Evolutionary conservation across 2,329 filamentous ascomycete genomes (phyloP).

Genomic region (Parascedosporium putredinis): DNA sequence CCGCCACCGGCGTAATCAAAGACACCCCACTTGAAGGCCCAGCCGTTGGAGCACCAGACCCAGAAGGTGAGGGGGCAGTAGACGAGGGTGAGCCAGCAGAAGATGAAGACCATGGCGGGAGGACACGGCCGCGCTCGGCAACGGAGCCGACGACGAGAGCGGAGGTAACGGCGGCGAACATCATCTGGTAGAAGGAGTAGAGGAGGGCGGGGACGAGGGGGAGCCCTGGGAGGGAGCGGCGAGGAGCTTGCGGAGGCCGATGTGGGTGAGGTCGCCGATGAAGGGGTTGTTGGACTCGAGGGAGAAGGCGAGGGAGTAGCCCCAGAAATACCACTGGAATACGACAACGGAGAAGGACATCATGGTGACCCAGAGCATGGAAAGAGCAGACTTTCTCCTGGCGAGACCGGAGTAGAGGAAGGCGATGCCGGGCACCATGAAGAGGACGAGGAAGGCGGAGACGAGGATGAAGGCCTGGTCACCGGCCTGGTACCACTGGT

Average conservation of each 20-base stretch:
- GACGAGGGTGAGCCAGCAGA: conserved; percentile 93
- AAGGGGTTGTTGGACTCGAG: conserved; percentile 71
- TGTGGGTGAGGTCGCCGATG: conserved; percentile 84
- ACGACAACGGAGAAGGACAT: conserved; percentile 81
- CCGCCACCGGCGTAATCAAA: conserved; percentile 94
- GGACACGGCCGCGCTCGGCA: conserved; percentile 83
- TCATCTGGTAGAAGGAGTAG: conserved; percentile 97
- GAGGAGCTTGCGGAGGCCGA: conserved; percentile 77
- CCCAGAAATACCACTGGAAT: conserved; percentile 99
- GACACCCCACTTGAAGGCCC: conserved; percentile 83
- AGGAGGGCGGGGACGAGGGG: conserved; percentile 81
- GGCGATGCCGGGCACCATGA: conserved; percentile 94
- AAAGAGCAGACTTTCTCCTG: conserved; percentile 93
- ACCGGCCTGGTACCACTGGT: conserved; percentile 88
- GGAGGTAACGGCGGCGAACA: conserved; percentile 78
- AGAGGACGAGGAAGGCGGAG: conserved; percentile 79
- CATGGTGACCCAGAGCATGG: conserved; percentile 96
- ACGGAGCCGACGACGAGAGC: conserved; percentile 87
- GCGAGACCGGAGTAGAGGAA: conserved; percentile 97
- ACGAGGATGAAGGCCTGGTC: conserved; percentile 93
- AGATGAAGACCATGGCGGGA: conserved; percentile 90
- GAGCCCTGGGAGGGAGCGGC: conserved; percentile 80
- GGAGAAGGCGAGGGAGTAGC: conserved; percentile 90
- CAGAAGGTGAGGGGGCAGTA: conserved; percentile 96
- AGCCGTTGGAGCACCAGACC: conserved; percentile 92